Evolutionary conservation across 306 rosid species (phyloP), one percentile per base, ranked within the genome.

Genomic region (Cucumis sativus): DNA sequence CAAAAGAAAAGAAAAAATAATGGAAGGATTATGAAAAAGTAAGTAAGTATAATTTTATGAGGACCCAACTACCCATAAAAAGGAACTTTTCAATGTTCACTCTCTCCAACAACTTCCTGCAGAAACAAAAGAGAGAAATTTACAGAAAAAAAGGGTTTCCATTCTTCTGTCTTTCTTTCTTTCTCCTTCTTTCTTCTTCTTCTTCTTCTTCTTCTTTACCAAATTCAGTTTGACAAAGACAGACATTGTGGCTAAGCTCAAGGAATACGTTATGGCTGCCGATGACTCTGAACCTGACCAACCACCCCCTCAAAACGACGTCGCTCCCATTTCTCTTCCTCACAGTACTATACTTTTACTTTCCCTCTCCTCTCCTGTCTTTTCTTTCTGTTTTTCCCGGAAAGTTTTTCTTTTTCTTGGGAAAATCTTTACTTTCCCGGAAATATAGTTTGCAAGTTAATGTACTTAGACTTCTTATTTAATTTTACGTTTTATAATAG

Each of bases 201-300:
- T 61, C 8, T 4, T 61, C 68, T 14, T 62, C 43, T 2, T 25
- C 68, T 7, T 55, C 25, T 7, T 18, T 8, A 55, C 23, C 21
- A 54, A 54, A 17, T 16, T 54, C 21, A 54, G 58, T 54, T 54
- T 21, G 35, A 59, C 10, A 59, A 59, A 59, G 64, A 54, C 58
- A 54, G 54, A 54, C 25, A 58, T 1, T 9, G 84, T 84, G 85
- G 84, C 83, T 20, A 84, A 84, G 82, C 77, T 84, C 2, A 80
- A 79, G 52, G 85, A 74, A 10, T 67, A 78, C 81, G 80, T 55
- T 52, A 92, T 90, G 98, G 92, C 55, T 16, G 95, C 81, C 37
- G 86, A 89, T 8, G 80, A 88, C 65, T 52, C 67, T 52, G 79
- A 84, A 57, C 10, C 78, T 47, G 75, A 56, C 13, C 74, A 82